These are phyloP conservation scores for Cymbidium sinense DNA, from an alignment of 106 monocot species.

Conservation along the genomic window DNA sequence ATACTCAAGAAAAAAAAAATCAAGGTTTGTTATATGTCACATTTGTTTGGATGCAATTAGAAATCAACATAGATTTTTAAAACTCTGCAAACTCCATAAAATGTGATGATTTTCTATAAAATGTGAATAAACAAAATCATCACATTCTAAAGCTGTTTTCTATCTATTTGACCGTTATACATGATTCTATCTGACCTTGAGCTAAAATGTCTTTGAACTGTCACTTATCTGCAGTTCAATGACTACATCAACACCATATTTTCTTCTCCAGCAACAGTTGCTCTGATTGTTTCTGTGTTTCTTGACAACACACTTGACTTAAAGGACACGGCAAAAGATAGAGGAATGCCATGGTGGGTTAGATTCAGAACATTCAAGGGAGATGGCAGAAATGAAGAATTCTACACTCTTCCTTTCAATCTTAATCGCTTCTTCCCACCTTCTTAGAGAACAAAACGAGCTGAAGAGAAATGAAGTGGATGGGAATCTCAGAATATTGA, in stretches of 20 bases:
- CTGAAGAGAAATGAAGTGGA: background rate
- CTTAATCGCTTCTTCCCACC: slow-evolving; percentile 98
- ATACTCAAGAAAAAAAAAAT: too few relatives aligned
- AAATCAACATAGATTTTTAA: too few relatives aligned
- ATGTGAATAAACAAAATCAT: too few relatives aligned
- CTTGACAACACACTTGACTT: slow-evolving; percentile 93
- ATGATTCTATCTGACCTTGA: too few relatives aligned
- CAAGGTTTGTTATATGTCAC: too few relatives aligned
- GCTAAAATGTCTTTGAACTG: too few relatives aligned
- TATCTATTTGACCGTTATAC: too few relatives aligned
- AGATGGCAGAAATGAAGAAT: slow-evolving; percentile 93
- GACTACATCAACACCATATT: slow-evolving; percentile 94
- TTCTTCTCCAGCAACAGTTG: slow-evolving; percentile 87
- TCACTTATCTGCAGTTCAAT: slow-evolving; percentile 61
- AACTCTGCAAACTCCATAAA: too few relatives aligned
- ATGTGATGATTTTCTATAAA: too few relatives aligned
- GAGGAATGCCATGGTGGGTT: slow-evolving; percentile 99
- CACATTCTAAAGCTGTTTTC: too few relatives aligned
- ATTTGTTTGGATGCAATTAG: too few relatives aligned
- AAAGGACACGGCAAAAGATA: slow-evolving; percentile 74
- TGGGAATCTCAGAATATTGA: background rate
- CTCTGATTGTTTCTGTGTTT: slow-evolving; percentile 68
- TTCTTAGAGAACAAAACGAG: slow-evolving; percentile 19
- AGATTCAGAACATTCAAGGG: slow-evolving; percentile 89
- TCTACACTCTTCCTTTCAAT: slow-evolving; percentile 97